Conservation (phyloP, 345 rosid species). For the Barbarea vulgaris region DNA sequence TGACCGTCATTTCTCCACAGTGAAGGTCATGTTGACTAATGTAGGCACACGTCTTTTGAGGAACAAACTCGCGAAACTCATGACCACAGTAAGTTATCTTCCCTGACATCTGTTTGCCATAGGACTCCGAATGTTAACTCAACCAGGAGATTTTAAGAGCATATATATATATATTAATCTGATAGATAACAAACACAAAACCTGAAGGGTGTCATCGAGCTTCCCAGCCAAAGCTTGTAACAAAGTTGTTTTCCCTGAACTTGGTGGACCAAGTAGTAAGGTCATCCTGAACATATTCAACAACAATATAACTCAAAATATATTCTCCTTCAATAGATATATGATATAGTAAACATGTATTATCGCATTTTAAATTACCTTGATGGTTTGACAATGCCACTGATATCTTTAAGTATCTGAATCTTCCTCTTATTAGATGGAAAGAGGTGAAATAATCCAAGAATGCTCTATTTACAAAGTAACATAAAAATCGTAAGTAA, state of each 20-base stretch:
- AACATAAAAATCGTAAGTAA: constrained; percentile 1
- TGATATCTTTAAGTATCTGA: constrained; percentile 71
- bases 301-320: background rate
- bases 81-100: constrained; percentile 78
- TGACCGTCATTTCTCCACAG: constrained; percentile 78
- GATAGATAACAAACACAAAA: constrained; percentile 28
- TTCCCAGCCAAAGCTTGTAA: constrained; percentile 76
- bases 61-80: constrained; percentile 67
- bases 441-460: constrained; percentile 56
- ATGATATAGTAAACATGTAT: background rate
- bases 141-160: background rate
- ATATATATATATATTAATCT: too few species aligned
- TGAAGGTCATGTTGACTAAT: constrained; percentile 89
- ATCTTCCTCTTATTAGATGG: constrained; percentile 73
- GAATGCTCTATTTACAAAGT: constrained; percentile 46
- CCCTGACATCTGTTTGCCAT: constrained; percentile 56
- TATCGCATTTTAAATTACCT: constrained; percentile 51
- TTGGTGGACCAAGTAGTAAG: constrained; percentile 87
- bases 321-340: background rate
- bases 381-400: constrained; percentile 79
- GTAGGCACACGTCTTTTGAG: constrained; percentile 81
- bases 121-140: background rate
- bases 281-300: constrained; percentile 64
- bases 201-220: constrained; percentile 65
- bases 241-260: constrained; percentile 85